phyloP scores from a whole-genome alignment of 805 yeast species.

The Cyberlindnera xishuangbannaensis region DNA sequence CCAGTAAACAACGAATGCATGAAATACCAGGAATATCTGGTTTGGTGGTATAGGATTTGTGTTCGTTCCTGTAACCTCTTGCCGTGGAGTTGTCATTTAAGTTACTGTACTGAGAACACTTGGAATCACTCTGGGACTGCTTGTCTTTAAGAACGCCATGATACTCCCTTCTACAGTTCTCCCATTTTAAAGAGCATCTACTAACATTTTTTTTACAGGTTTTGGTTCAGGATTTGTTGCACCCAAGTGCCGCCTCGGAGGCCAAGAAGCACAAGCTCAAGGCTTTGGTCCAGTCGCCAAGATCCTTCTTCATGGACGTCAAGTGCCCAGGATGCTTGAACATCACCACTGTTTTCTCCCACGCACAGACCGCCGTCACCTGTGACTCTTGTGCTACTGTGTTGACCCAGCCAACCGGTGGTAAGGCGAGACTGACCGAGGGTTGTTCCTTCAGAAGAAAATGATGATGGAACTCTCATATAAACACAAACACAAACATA shows the following conservation, averaged over 20 bases:
- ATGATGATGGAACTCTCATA: too few relatives aligned
- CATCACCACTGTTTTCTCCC: conserved; percentile 99
- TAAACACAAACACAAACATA: too few relatives aligned
- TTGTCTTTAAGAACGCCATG: too few relatives aligned
- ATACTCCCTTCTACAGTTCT: too few relatives aligned
- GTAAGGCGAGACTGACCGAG: conserved; percentile 99
- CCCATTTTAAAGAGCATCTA: too few relatives aligned
- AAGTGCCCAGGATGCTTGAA: conserved; percentile 99
- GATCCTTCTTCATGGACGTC: conserved; percentile 99
- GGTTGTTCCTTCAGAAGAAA: conserved; percentile 99
- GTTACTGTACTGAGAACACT: too few relatives aligned
- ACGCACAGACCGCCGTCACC: conserved; percentile 99
- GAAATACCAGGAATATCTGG: too few relatives aligned
- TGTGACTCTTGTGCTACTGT: conserved; percentile 99
- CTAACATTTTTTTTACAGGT: conserved; percentile 45
- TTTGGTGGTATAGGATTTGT: too few relatives aligned
- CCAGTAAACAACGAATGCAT: too few relatives aligned
- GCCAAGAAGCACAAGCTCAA: conserved; percentile 95
- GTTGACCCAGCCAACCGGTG: conserved; percentile 99
- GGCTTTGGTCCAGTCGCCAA: conserved; percentile 95
- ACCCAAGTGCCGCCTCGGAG: conserved; percentile 97
- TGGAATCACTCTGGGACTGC: too few relatives aligned
- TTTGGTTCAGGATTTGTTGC: conserved; percentile 97
- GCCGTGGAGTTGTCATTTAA: too few relatives aligned
- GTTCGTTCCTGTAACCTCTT: too few relatives aligned